phyloP scores from a whole-genome alignment of 2,329 filamentous ascomycete species.

The Didymella pomorum region DNA sequence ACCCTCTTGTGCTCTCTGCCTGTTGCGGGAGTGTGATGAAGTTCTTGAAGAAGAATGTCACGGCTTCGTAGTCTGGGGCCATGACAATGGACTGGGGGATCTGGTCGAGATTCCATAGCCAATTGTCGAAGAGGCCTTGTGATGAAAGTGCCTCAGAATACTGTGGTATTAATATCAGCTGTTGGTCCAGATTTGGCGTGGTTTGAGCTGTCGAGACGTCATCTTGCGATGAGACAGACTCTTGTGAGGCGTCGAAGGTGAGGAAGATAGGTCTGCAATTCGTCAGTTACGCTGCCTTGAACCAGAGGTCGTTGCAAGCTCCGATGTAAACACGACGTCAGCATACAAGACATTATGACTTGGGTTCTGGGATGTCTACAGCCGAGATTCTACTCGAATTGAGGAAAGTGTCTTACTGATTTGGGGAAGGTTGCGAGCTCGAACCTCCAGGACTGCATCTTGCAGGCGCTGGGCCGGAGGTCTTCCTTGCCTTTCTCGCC shows the following conservation, averaged over 20 bases:
- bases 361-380: neutral
- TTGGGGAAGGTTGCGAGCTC: conserved; percentile 42
- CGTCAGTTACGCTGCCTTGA: neutral
- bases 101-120: conserved; percentile 43
- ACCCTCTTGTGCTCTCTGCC: conserved; percentile 50
- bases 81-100: conserved; percentile 40
- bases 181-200: conserved; percentile 19
- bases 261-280: conserved; percentile 6
- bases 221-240: conserved; percentile 1
- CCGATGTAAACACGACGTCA: neutral
- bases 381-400: neutral
- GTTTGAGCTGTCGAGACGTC: conserved; percentile 3
- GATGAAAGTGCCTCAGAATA: conserved; percentile 17
- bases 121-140: conserved; percentile 36
- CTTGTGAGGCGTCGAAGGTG: conserved; percentile 7
- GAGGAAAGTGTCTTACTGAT: conserved; percentile 34
- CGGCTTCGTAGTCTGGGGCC: conserved; percentile 49
- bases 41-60: conserved; percentile 54
- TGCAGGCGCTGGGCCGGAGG: conserved; percentile 30
- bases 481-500: conserved; percentile 66
- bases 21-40: conserved; percentile 51
- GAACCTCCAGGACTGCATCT: conserved; percentile 27
- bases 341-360: neutral
- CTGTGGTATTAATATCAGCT: conserved; percentile 34
- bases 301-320: neutral